Evolutionary conservation across 2,329 filamentous ascomycete genomes (phyloP).

Genomic region (Juglanconis sp.): DNA sequence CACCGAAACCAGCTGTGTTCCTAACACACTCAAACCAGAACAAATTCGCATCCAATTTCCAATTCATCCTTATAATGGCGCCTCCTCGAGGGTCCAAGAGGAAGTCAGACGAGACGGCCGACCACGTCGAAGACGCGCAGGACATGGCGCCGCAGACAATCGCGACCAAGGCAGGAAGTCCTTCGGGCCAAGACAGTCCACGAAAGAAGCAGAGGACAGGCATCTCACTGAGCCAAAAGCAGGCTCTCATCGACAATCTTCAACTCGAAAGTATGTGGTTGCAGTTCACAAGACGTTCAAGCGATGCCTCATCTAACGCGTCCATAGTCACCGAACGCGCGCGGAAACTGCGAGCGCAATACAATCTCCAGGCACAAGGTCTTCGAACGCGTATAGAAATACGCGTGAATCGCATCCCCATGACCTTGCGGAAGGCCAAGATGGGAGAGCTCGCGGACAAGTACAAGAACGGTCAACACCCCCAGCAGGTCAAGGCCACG

Average conservation of each 20-base stretch:
- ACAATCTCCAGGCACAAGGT: constrained; percentile 81
- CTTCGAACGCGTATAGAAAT: constrained; percentile 84
- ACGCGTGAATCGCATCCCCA: constrained; percentile 87
- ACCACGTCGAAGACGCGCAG: constrained; percentile 23
- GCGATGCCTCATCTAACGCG: constrained; percentile 16
- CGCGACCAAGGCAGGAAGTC: constrained; percentile 32
- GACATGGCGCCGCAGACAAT: constrained; percentile 24
- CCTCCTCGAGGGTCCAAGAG: constrained; percentile 44
- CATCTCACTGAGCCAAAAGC: constrained; percentile 72
- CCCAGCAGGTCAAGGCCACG: constrained; percentile 40
- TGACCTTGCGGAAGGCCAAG: constrained; percentile 70
- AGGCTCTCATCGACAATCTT: constrained; percentile 82
- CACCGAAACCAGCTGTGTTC: neutral
- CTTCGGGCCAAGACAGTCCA: constrained; percentile 51
- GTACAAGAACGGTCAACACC: constrained; percentile 16
- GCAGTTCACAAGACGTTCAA: neutral
- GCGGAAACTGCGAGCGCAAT: constrained; percentile 83
- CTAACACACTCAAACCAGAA: neutral
- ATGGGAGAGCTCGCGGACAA: constrained; percentile 68
- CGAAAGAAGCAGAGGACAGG: constrained; percentile 59
- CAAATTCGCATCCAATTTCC: neutral
- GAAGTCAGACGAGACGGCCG: constrained; percentile 36
- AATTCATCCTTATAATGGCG: constrained; percentile 42
- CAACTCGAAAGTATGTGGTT: constrained; percentile 73
- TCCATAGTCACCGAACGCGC: constrained; percentile 77